phyloP scores from a whole-genome alignment of 192 early-diverging fungal species.

The Glomus cerebriforme region DNA sequence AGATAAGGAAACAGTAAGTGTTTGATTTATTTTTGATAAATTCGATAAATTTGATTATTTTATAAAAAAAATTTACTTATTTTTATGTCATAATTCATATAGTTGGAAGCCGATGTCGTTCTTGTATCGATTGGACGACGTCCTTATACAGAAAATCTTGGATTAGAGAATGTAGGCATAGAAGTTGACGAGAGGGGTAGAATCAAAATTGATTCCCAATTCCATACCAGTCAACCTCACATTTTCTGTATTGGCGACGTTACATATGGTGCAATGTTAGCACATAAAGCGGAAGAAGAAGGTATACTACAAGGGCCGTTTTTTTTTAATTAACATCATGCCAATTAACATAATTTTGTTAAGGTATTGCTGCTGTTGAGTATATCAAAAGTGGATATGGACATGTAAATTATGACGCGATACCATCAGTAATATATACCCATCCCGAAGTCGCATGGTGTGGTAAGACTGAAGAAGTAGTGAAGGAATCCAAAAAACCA shows the following conservation, averaged over 20 bases:
- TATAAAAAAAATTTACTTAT: too few species aligned
- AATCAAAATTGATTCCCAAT: slow-evolving; percentile 80
- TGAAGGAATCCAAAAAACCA: slow-evolving; percentile 83
- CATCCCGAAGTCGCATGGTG: slow-evolving; percentile 99
- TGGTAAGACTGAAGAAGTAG: slow-evolving; percentile 92
- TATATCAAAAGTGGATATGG: slow-evolving; percentile 90
- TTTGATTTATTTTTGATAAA: too few species aligned
- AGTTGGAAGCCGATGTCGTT: slow-evolving; percentile 89
- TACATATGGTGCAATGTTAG: slow-evolving; percentile 96
- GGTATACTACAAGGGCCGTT: slow-evolving; percentile 45
- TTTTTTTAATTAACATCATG: not conserved
- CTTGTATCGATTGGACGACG: slow-evolving; percentile 94
- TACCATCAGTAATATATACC: slow-evolving; percentile 98
- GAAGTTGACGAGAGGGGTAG: slow-evolving; percentile 86
- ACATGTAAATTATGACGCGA: slow-evolving; percentile 98
- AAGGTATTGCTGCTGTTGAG: slow-evolving; percentile 88
- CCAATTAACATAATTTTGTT: not conserved
- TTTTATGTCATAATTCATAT: slow-evolving; percentile 22
- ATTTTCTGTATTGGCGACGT: slow-evolving; percentile 98
- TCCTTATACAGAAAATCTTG: slow-evolving; percentile 91
- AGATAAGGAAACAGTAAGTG: slow-evolving; percentile 68
- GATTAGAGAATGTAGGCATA: slow-evolving; percentile 89
- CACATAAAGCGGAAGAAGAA: slow-evolving; percentile 99
- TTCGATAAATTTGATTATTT: too few species aligned
- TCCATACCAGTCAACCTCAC: slow-evolving; percentile 83